Conservation (phyloP, 176 grass and related monocot species). For the Aegilops bicornis region DNA sequence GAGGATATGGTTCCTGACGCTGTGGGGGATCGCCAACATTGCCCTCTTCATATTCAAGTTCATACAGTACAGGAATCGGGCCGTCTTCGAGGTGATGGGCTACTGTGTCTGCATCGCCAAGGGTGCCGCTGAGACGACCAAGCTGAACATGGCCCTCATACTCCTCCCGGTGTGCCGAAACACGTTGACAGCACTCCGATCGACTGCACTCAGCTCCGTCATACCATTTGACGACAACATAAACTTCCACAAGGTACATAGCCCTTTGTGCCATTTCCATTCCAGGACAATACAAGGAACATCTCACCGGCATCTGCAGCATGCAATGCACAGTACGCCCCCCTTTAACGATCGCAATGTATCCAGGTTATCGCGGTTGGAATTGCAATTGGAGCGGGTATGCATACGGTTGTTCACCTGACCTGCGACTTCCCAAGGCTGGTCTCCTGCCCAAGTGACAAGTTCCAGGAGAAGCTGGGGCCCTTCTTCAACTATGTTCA, state of each 20-base stretch:
- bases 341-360: neutral
- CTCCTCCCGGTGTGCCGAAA: conserved; percentile 90
- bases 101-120: conserved; percentile 91
- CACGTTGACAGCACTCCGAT: conserved; percentile 73
- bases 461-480: conserved; percentile 62
- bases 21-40: conserved; percentile 64
- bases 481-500: conserved; percentile 69
- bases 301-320: neutral
- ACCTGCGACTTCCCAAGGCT: conserved; percentile 88
- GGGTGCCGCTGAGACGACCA: conserved; percentile 86
- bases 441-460: conserved; percentile 61
- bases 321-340: neutral
- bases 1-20: conserved; percentile 79
- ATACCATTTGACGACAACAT: conserved; percentile 97
- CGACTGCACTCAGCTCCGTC: conserved; percentile 48
- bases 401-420: conserved; percentile 69
- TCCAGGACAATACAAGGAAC: neutral
- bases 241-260: conserved; percentile 94
- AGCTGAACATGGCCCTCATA: conserved; percentile 97
- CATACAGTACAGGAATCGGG: conserved; percentile 57
- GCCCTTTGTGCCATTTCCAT: neutral
- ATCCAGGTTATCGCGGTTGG: conserved; percentile 52
- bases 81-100: conserved; percentile 86
- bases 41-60: conserved; percentile 78
- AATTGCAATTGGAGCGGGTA: conserved; percentile 57